phyloP scores from a whole-genome alignment of 2,329 filamentous ascomycete species.

The Xylaria digitata region DNA sequence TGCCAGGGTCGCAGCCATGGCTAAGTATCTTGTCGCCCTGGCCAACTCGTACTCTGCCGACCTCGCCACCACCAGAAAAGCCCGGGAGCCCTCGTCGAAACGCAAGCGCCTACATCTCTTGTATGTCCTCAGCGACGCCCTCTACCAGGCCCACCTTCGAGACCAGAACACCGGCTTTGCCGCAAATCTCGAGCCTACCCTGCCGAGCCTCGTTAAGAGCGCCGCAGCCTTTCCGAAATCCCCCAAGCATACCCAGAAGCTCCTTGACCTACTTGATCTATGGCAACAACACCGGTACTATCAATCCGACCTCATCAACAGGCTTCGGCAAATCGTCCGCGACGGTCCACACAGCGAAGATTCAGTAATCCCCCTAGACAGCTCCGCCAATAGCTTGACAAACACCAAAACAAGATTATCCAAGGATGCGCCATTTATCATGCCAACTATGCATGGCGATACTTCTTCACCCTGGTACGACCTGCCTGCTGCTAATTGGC shows the following conservation, averaged over 20 bases:
- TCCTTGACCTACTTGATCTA: slow-evolving; percentile 71
- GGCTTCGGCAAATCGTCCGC: slow-evolving; percentile 69
- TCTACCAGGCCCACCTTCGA: slow-evolving; percentile 74
- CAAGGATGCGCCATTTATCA: slow-evolving; percentile 72
- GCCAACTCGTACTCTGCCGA: slow-evolving; percentile 65
- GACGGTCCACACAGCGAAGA: slow-evolving; percentile 49
- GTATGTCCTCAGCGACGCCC: slow-evolving; percentile 81
- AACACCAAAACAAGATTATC: slow-evolving; percentile 52
- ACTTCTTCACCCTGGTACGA: slow-evolving; percentile 80
- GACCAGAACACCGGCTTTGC: slow-evolving; percentile 63
- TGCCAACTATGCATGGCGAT: slow-evolving; percentile 84
- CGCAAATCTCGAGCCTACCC: slow-evolving; percentile 65
- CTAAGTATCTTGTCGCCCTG: slow-evolving; percentile 79
- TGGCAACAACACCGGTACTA: slow-evolving; percentile 79
- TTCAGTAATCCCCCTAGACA: slow-evolving; percentile 36
- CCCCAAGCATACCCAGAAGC: slow-evolving; percentile 73
- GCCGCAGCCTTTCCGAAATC: slow-evolving; percentile 68
- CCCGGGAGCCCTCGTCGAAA: slow-evolving; percentile 66
- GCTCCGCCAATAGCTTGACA: slow-evolving; percentile 42
- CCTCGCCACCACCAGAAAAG: slow-evolving; percentile 50
- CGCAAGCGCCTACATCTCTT: slow-evolving; percentile 80
- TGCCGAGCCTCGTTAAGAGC: slow-evolving; percentile 71
- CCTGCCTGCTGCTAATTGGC: slow-evolving; percentile 82
- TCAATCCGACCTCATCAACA: slow-evolving; percentile 61
- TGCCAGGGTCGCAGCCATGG: slow-evolving; percentile 73